A percentile compares a stretch with the other conserved stretches of the same genome.
Evolutionary conservation across 768 basidiomycete species (phyloP).

Genomic region (Xanthoconium stramineum): DNA sequence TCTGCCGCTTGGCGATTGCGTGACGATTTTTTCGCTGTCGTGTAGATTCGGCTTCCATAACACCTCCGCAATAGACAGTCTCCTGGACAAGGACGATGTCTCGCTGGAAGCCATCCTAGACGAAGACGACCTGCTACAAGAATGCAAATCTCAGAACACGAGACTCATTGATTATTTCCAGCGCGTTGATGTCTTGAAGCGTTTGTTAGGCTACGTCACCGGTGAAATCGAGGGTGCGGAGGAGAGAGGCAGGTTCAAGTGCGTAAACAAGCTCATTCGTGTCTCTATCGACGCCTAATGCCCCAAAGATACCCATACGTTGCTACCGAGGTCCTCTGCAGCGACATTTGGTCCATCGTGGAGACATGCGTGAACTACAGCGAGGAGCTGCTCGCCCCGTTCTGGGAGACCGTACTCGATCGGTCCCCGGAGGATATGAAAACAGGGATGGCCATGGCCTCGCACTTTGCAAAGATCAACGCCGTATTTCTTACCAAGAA

Average conservation of each 20-base stretch:
- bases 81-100: constrained; percentile 88
- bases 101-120: constrained; percentile 88
- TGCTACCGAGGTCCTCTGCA: constrained; percentile 92
- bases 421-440: constrained; percentile 83
- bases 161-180: constrained; percentile 86
- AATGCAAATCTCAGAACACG: constrained; percentile 93
- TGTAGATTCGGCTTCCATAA: constrained; percentile 87
- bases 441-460: constrained; percentile 80
- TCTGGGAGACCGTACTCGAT: constrained; percentile 89
- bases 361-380: constrained; percentile 79
- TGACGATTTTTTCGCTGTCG: constrained; percentile 9
- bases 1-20: neutral
- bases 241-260: constrained; percentile 81
- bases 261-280: constrained; percentile 31
- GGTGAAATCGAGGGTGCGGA: constrained; percentile 83
- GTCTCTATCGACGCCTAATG: constrained; percentile 7
- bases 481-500: constrained; percentile 84
- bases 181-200: constrained; percentile 74
- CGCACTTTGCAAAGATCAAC: constrained; percentile 94
- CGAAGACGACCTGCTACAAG: constrained; percentile 90
- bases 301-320: constrained; percentile 79
- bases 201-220: constrained; percentile 79
- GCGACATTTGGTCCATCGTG: constrained; percentile 93
- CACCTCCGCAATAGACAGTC: constrained; percentile 83
- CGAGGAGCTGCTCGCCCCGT: constrained; percentile 72